A percentile compares a stretch with the other conserved stretches of the same genome.
These are phyloP conservation scores for Monosporascus sp. DNA, from an alignment of 2,329 filamentous ascomycete species.

Conservation along the genomic window DNA sequence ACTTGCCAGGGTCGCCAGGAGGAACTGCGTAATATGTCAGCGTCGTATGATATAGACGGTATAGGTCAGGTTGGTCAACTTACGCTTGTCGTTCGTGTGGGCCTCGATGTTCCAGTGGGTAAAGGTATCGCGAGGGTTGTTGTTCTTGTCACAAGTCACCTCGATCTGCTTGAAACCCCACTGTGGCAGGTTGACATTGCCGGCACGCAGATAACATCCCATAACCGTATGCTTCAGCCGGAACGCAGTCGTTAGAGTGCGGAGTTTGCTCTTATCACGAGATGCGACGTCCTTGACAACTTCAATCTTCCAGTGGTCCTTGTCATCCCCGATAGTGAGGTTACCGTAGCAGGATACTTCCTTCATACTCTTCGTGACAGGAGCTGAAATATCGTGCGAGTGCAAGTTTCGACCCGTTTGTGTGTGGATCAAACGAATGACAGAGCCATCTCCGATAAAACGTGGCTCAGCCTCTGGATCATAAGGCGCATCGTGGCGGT, in stretches of 20 bases:
- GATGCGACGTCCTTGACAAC: slow-evolving; percentile 87
- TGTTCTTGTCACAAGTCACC: slow-evolving; percentile 88
- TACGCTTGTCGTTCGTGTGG: slow-evolving; percentile 88
- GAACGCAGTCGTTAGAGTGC: slow-evolving; percentile 91
- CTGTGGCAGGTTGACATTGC: slow-evolving; percentile 92
- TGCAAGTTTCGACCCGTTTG: slow-evolving; percentile 97
- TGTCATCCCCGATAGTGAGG: slow-evolving; percentile 88
- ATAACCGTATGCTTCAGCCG: slow-evolving; percentile 76
- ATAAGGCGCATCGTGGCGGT: slow-evolving; percentile 70
- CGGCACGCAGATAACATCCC: slow-evolving; percentile 90
- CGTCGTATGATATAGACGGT: background rate
- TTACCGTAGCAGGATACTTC: slow-evolving; percentile 98
- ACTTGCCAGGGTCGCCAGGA: slow-evolving; percentile 80
- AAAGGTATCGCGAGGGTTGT: slow-evolving; percentile 87
- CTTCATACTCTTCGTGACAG: slow-evolving; percentile 80
- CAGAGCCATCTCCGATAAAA: slow-evolving; percentile 72
- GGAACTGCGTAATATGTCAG: slow-evolving; percentile 56
- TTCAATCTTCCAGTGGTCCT: slow-evolving; percentile 95
- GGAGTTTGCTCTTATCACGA: slow-evolving; percentile 75
- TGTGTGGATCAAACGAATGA: slow-evolving; percentile 84
- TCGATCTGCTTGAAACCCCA: slow-evolving; percentile 99
- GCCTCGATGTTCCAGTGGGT: slow-evolving; percentile 99
- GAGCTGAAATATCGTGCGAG: slow-evolving; percentile 85
- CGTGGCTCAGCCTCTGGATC: slow-evolving; percentile 65
- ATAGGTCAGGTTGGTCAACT: slow-evolving; percentile 34